A percentile compares a stretch with the other conserved stretches of the same genome.
phyloP scores from a whole-genome alignment of 352 stramenopile genomes.

The Phytophthora fragariae region DNA sequence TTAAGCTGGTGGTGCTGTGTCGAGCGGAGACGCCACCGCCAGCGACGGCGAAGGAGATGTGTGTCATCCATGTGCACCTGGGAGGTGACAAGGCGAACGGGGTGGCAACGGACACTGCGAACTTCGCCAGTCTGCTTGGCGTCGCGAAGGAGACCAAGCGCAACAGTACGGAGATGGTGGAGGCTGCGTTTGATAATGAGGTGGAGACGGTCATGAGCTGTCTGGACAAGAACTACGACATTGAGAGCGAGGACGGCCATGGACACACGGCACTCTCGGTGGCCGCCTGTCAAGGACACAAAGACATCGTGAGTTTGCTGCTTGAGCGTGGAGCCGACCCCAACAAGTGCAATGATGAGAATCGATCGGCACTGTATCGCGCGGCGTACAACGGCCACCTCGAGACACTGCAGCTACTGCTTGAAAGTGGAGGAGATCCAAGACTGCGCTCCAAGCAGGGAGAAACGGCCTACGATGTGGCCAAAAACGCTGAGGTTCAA shows the following conservation, averaged over 20 bases:
- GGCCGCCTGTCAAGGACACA: constrained; percentile 86
- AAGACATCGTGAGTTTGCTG: constrained; percentile 68
- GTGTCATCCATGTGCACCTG: constrained; percentile 60
- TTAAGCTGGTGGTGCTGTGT: constrained; percentile 87
- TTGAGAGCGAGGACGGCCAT: constrained; percentile 88
- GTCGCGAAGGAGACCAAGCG: constrained; percentile 66
- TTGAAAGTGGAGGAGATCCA: constrained; percentile 81
- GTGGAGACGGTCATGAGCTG: constrained; percentile 69
- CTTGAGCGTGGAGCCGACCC: constrained; percentile 84
- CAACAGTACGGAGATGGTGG: constrained; percentile 87
- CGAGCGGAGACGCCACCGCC: constrained; percentile 48
- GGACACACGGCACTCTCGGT: constrained; percentile 89
- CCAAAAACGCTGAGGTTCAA: constrained; percentile 77
- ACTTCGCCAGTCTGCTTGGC: constrained; percentile 60
- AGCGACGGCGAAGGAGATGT: constrained; percentile 71
- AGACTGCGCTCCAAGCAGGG: constrained; percentile 73
- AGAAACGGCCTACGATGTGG: constrained; percentile 88
- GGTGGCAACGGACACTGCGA: constrained; percentile 22
- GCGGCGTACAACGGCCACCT: constrained; percentile 89
- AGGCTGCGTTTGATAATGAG: constrained; percentile 91
- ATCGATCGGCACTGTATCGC: constrained; percentile 83
- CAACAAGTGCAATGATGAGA: constrained; percentile 88
- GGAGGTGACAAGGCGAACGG: constrained; percentile 15
- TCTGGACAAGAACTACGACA: constrained; percentile 89
- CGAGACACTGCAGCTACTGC: constrained; percentile 66